phyloP scores from a whole-genome alignment of 2,329 filamentous ascomycete genomes.

The Lachnellula hyalina region DNA sequence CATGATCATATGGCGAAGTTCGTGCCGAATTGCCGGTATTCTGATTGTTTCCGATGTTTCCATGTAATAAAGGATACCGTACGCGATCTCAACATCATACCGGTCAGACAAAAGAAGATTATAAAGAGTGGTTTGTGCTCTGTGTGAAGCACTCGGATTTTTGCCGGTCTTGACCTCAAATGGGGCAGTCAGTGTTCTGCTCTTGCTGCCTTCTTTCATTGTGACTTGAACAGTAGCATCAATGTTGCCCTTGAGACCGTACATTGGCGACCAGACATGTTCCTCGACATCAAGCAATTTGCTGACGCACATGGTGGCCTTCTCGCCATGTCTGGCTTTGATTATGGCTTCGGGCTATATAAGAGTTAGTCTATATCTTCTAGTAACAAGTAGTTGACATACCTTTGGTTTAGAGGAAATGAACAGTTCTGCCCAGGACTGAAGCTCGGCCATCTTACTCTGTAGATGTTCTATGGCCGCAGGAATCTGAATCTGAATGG shows the following conservation, averaged over 20 bases:
- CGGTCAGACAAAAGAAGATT: conserved; percentile 88
- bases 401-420: conserved; percentile 66
- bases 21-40: conserved; percentile 78
- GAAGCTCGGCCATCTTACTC: conserved; percentile 77
- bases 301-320: conserved; percentile 76
- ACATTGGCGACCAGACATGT: conserved; percentile 97
- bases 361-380: conserved; percentile 12
- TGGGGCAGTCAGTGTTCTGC: conserved; percentile 73
- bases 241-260: conserved; percentile 94
- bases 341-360: conserved; percentile 62
- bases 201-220: conserved; percentile 64
- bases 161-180: conserved; percentile 96
- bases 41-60: conserved; percentile 82
- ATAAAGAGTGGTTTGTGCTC: conserved; percentile 91
- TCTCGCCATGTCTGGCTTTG: conserved; percentile 71
- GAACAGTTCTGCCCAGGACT: conserved; percentile 78
- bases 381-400: conserved; percentile 25
- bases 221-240: conserved; percentile 91
- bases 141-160: conserved; percentile 73
- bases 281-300: conserved; percentile 96
- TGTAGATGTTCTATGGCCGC: conserved; percentile 74
- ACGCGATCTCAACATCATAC: conserved; percentile 87
- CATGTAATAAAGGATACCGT: conserved; percentile 91
- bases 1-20: conserved; percentile 94
- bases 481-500: conserved; percentile 68